Evolutionary conservation across 192 early-diverging fungal species (phyloP), one percentile per base, ranked within the genome.

Genomic region (Allomyces macrogynus): DNA sequence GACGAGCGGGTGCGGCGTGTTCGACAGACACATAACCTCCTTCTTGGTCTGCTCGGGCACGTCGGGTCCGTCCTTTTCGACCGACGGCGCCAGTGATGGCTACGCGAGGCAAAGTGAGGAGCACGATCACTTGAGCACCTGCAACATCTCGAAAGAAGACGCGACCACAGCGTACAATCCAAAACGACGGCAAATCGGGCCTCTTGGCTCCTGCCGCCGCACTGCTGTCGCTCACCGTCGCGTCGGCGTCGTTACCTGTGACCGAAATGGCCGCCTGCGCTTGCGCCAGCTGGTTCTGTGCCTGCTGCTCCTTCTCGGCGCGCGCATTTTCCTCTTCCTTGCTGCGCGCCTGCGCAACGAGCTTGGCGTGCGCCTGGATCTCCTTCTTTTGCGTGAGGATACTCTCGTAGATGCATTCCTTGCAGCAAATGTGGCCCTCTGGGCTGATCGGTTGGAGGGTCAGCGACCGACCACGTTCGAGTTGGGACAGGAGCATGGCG

Each of bases 321-420:
- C 49, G 49, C 49, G 49, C 49, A 7, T 57, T n/a, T n/a, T 57
- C 20, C 16, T 57, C 16, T 16, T 57, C 16, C 12, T 20, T 57
- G 16, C 1, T 57, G 32, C 32, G 32, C 7, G 32, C 32, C 32
- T 40, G 32, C 32, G 32, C 32, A 8, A 40, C 32, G 32, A 40
- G 32, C 32, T 40, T 40, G 32, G 32, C 32, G 12, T 57, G 16
- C 16, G 49, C 49, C 16, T n/a, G 16, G 20, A 91, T 87, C 42
- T 81, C 81, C 62, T 87, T 80, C 66, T 90, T 95, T 69, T 97
- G 93, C 12, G 85, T 75, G 10, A 94, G 69, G 26, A 95, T 86
- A 54, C 82, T 86, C 66, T 89, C 83, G 66, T 87, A 84, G 42
- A 87, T 85, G 69, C 93, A 97, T 65, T 95, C 93, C 49, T 81